Evolutionary conservation across 306 rosid species (phyloP), one percentile per base, ranked within the genome.

Genomic region (Spatholobus suberectus): DNA sequence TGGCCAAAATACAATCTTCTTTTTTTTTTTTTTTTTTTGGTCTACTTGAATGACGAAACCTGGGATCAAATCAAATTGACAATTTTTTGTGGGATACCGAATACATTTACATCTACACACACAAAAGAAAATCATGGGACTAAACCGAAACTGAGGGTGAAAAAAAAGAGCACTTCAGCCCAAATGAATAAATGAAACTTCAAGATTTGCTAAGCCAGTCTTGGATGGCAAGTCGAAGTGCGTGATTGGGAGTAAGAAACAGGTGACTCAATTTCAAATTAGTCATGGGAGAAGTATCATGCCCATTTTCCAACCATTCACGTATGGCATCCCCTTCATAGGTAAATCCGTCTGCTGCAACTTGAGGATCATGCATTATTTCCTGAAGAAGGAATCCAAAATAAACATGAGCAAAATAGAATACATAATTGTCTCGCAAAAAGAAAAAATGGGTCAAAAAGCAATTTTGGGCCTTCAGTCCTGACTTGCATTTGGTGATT

Each of bases 321-420:
- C 87, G 87, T 58, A 93, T 85, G 27, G 98, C 98, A 83, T 95
- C 97, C n/a, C 97, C 95, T 86, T 95, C 98, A 23, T 95, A 95
- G 20, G 98, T 93, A 85, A 91, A 93, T 70, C 97, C 98, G 52
- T 93, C 98, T 7, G 92, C 97, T 35, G 97, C 98, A 76, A 95
- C 87, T 73, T 89, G 95, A 38, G 98, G 98, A 70, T 95, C 97
- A 6, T 88, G 90, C 98, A 95, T 95, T 83, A 93, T 91, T 84
- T 95, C 98, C 97, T 95, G 95, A 84, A 92, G 68, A 58, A 73
- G 43, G 80, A 78, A 86, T 9, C 21, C 82, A 68, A 61, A 11
- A 63, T 24, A 66, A 47, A 81, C 38, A 75, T 20, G 44, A 87
- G 85, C 85, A 76, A 43, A 40, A 47, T 0, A 40, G 27, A 68